Conservation (phyloP, 208 protist species). For the Leishmania braziliensis region DNA sequence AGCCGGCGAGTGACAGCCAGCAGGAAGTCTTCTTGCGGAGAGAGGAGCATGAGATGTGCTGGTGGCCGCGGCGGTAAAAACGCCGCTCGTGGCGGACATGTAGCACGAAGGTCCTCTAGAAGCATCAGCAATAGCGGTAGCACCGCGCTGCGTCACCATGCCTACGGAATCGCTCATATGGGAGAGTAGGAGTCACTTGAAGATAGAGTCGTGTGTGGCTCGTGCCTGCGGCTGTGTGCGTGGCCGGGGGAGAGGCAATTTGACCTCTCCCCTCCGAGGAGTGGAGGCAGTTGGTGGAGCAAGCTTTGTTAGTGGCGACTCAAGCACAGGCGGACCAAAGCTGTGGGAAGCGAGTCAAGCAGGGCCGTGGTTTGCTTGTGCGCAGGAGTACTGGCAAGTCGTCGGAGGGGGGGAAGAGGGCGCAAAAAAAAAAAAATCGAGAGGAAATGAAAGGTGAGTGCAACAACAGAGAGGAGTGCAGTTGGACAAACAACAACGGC, state of each 20-base stretch:
- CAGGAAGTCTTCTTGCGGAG: background rate
- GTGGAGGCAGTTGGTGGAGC: background rate
- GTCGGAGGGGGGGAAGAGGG: no score
- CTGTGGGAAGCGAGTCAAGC: background rate
- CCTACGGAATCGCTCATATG: background rate
- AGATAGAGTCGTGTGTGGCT: background rate
- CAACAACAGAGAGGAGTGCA: background rate
- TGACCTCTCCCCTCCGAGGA: background rate
- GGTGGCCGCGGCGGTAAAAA: background rate
- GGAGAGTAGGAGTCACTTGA: background rate
- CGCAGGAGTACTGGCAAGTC: background rate
- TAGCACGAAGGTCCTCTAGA: background rate
- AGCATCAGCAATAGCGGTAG: background rate
- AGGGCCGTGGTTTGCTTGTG: background rate
- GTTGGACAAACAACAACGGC: background rate
- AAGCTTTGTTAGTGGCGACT: background rate
- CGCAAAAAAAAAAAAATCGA: background rate
- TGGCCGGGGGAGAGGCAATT: background rate
- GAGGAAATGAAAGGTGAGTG: background rate
- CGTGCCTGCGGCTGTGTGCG: background rate
- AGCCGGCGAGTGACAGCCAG: slow-evolving; percentile 1
- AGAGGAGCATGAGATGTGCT: background rate
- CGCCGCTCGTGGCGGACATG: background rate
- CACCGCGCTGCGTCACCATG: background rate
- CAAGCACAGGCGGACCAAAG: background rate